phyloP scores from a whole-genome alignment of 2,329 filamentous ascomycete genomes.

The Arthrobotrys sinensis region DNA sequence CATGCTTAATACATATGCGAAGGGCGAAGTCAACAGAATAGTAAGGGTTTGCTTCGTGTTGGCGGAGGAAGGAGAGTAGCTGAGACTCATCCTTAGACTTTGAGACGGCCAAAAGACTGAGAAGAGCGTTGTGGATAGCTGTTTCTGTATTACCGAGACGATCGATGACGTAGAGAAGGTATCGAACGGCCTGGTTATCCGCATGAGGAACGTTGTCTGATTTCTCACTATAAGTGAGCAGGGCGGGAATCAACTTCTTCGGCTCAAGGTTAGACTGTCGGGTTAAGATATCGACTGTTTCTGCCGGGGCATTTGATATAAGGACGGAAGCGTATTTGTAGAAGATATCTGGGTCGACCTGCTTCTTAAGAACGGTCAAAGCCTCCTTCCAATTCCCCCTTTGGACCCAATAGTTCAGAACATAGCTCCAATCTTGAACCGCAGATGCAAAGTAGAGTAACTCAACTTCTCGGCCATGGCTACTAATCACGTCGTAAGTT shows the following conservation, averaged over 20 bases:
- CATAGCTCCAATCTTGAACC: constrained; percentile 92
- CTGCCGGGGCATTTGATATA: constrained; percentile 87
- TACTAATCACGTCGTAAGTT: constrained; percentile 94
- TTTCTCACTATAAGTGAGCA: constrained; percentile 92
- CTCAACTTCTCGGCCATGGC: constrained; percentile 93
- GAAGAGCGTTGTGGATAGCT: constrained; percentile 95
- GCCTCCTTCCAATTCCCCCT: constrained; percentile 92
- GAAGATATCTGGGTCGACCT: constrained; percentile 92
- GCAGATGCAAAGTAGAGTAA: constrained; percentile 90
- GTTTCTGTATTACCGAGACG: constrained; percentile 83
- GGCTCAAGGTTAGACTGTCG: constrained; percentile 87
- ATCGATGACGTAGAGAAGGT: constrained; percentile 93
- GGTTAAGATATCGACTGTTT: constrained; percentile 96
- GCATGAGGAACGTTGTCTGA: constrained; percentile 66
- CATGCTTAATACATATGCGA: constrained; percentile 92
- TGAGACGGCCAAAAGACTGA: constrained; percentile 94
- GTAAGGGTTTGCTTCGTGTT: constrained; percentile 85
- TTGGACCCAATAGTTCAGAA: constrained; percentile 97
- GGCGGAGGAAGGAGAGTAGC: constrained; percentile 88
- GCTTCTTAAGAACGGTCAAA: constrained; percentile 88
- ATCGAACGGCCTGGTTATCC: constrained; percentile 89
- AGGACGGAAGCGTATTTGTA: constrained; percentile 98
- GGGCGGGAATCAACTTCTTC: constrained; percentile 89
- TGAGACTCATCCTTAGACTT: constrained; percentile 86
- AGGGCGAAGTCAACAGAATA: constrained; percentile 98